Base-by-base conservation (phyloP, 768 basidiomycete species). In the Trichaptum fuscoviolaceum region DNA sequence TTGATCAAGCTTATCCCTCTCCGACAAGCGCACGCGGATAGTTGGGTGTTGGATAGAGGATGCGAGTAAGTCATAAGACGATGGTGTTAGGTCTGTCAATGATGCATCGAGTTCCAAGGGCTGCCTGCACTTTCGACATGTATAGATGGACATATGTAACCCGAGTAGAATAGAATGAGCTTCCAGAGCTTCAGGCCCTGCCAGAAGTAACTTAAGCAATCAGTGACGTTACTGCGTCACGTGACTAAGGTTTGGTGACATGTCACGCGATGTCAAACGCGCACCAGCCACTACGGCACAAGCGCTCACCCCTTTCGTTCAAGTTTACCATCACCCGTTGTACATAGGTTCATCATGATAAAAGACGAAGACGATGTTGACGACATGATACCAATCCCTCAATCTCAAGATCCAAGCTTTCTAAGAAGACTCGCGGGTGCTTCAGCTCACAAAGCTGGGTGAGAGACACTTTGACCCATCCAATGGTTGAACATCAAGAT, bases 31-130 rank as follows among this genome's bases (percentile, higher is more conserved):
- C 71, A 66, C 30, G 61, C 67, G 20, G 62, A 81, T 76, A 4
- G 84, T 78, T 35, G 86, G 78, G 17, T 85, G 82, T 52, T 91
- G 88, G 20, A 92, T 76, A 63, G 83, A 81, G 25, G 87, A 87
- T 24, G 87, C 86, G 70, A 96, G 89, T 81, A 92, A 88, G 74
- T 95, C 92, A 77, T 95, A 93, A 30, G 91, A 88, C 17, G 94
- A 92, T 24, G 91, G 93, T 5, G 91, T 86, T 65, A 96, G 81
- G 74, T 94, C 91, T 62, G 91, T 83, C 17, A 97, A 81, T n/a
- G 95, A 95, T n/a, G 88, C 89, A 81, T 98, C 96, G 70, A 95
- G 84, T 86, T 94, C 89, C 35, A 97, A 79, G 7, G 92, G 93
- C 73, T 96, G 91, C 77, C 93, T 94, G 82, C 93, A 95, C 77